phyloP scores from a whole-genome alignment of 1,284 basidiomycete genomes.

The Caloboletus inedulis region DNA sequence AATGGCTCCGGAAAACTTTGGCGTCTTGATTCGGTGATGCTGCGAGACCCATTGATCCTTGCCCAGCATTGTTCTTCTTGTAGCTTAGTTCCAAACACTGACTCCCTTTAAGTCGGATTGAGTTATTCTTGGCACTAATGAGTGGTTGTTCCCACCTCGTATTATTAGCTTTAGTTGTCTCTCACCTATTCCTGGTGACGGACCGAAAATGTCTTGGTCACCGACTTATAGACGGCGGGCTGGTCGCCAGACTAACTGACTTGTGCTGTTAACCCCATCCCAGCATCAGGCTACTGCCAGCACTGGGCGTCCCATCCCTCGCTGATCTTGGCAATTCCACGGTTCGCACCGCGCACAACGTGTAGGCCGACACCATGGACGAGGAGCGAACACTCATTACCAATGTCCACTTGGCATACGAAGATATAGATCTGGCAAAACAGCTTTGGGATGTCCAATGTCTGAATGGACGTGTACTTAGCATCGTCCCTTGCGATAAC shows the following conservation, averaged over 20 bases:
- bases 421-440: slow-evolving; percentile 13
- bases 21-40: slow-evolving; percentile 3
- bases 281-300: background rate
- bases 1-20: slow-evolving; percentile 22
- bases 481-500: slow-evolving; percentile 12
- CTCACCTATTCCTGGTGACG: background rate
- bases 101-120: background rate
- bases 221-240: background rate
- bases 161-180: background rate
- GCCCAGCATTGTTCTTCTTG: background rate
- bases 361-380: background rate
- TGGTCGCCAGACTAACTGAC: background rate
- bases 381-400: slow-evolving; percentile 12
- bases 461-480: slow-evolving; percentile 18
- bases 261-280: too few species aligned
- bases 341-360: background rate
- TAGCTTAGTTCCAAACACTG: background rate
- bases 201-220: background rate
- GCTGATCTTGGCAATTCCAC: background rate
- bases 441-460: slow-evolving; percentile 22
- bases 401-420: slow-evolving; percentile 18
- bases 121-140: background rate
- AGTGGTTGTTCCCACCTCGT: background rate
- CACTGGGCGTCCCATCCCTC: background rate
- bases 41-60: background rate